A percentile compares a stretch with the other conserved stretches of the same genome.
Evolutionary conservation across 306 rosid species (phyloP).

Genomic region (Crotalaria pallida): DNA sequence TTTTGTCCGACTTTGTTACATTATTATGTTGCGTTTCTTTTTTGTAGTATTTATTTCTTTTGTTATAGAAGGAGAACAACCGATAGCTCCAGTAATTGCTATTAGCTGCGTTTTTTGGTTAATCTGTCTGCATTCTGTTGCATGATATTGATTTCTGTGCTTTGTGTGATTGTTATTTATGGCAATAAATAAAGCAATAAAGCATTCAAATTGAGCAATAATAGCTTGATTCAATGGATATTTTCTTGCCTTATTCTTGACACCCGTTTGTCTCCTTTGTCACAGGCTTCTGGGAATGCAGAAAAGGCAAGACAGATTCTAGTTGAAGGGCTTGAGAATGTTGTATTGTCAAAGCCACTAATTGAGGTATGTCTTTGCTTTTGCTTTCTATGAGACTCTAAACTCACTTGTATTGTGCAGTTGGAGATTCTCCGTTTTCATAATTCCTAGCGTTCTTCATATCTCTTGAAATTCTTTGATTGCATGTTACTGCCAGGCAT

Average conservation of each 20-base stretch:
- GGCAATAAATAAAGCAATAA: not conserved
- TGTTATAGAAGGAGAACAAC: not conserved
- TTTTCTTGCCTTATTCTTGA: conserved; percentile 3
- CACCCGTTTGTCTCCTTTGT: conserved; percentile 5
- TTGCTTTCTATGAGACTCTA: not conserved
- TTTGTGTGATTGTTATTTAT: not conserved
- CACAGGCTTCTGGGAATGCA: conserved; percentile 70
- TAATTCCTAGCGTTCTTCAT: not conserved
- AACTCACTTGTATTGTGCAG: not conserved
- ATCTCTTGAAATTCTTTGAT: conserved; percentile 11
- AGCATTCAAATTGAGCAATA: not conserved
- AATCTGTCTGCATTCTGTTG: not conserved
- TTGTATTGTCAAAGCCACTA: conserved; percentile 59
- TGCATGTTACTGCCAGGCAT: conserved; percentile 49
- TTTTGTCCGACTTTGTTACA: not conserved
- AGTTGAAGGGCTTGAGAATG: conserved; percentile 74
- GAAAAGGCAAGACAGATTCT: conserved; percentile 79
- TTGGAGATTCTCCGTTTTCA: not conserved
- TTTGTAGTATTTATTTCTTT: not conserved
- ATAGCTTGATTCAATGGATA: not conserved
- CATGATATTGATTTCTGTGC: not conserved
- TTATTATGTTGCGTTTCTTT: not conserved
- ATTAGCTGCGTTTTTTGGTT: not conserved
- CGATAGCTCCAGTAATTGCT: not conserved
- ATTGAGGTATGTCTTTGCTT: conserved; percentile 57